phyloP scores from a whole-genome alignment of 495 filamentous ascomycete species.

The Aspergillus steynii region DNA sequence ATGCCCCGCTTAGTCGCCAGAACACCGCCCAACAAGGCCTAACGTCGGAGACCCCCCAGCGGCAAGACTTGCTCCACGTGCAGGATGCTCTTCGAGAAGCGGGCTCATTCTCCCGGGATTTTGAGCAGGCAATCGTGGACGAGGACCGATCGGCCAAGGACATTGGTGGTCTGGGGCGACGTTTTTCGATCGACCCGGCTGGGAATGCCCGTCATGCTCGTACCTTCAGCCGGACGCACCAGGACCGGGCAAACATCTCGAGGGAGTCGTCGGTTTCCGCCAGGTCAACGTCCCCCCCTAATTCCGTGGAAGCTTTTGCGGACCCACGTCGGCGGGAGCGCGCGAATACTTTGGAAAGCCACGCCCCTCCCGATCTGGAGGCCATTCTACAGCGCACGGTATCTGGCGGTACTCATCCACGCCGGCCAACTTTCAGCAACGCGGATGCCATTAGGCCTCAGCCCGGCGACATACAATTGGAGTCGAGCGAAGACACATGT shows the following conservation, averaged over 20 bases:
- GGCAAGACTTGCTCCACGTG: slow-evolving; percentile 50
- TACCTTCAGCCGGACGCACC: slow-evolving; percentile 42
- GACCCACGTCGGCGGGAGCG: slow-evolving; percentile 68
- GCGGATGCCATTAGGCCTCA: slow-evolving; percentile 51
- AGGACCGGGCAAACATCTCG: slow-evolving; percentile 44
- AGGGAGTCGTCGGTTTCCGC: slow-evolving; percentile 59
- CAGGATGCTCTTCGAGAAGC: slow-evolving; percentile 47
- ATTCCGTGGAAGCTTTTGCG: slow-evolving; percentile 97
- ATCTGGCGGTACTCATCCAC: slow-evolving; percentile 65
- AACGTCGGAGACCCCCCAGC: slow-evolving; percentile 33
- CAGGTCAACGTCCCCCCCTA: slow-evolving; percentile 81
- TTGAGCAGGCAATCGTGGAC: slow-evolving; percentile 83
- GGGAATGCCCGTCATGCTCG: slow-evolving; percentile 40
- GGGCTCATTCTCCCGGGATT: slow-evolving; percentile 62
- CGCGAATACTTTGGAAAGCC: slow-evolving; percentile 64
- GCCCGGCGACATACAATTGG: slow-evolving; percentile 43
- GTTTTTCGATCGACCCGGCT: slow-evolving; percentile 40
- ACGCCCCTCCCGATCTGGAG: slow-evolving; percentile 55
- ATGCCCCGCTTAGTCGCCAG: slow-evolving; percentile 36
- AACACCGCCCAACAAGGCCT: slow-evolving; percentile 35
- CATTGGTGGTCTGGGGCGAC: slow-evolving; percentile 39
- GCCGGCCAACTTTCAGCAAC: slow-evolving; percentile 64
- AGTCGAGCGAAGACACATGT: slow-evolving; percentile 77
- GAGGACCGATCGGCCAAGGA: slow-evolving; percentile 61
- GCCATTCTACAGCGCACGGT: slow-evolving; percentile 67